phyloP scores from a whole-genome alignment of 2,329 filamentous ascomycete genomes.

The Zasmidium cellare region DNA sequence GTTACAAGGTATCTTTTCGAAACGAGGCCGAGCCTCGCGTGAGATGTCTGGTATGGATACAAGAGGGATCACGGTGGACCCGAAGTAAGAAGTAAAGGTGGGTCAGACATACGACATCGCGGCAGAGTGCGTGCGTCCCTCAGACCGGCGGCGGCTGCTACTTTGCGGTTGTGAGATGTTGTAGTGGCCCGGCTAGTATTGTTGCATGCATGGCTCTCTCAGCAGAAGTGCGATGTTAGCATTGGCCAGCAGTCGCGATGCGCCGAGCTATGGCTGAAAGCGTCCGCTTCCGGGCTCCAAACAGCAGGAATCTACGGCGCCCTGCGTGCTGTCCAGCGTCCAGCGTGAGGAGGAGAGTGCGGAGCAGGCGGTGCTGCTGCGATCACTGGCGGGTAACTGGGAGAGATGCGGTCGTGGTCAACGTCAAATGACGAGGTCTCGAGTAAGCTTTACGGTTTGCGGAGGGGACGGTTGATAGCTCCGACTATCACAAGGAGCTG shows the following conservation, averaged over 20 bases:
- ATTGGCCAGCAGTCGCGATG: conserved; percentile 23
- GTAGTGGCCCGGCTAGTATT: conserved; percentile 21
- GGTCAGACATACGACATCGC: conserved; percentile 32
- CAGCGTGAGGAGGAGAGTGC: not conserved
- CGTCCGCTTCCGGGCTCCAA: conserved; percentile 7
- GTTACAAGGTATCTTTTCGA: conserved; percentile 10
- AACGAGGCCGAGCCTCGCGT: conserved; percentile 2
- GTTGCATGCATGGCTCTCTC: conserved; percentile 30
- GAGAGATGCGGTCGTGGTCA: conserved; percentile 8
- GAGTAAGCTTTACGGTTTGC: conserved; percentile 24
- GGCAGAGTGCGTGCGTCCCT: conserved; percentile 4
- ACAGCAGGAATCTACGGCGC: not conserved
- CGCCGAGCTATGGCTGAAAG: conserved; percentile 12
- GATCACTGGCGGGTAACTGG: not conserved
- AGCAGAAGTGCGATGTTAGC: conserved; percentile 18
- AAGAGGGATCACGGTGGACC: conserved; percentile 3
- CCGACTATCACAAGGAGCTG: conserved; percentile 22
- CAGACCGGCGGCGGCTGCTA: conserved; percentile 18
- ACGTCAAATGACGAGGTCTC: conserved; percentile 24
- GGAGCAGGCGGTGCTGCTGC: not conserved
- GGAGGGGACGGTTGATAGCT: conserved; percentile 25
- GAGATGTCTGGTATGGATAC: not conserved
- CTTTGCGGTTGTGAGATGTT: conserved; percentile 21
- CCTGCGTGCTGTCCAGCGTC: not conserved
- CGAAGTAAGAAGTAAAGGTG: conserved; percentile 9